These are phyloP conservation scores for Eimeria zaria DNA, from an alignment of 169 alveolate species.

Conservation along the genomic window DNA sequence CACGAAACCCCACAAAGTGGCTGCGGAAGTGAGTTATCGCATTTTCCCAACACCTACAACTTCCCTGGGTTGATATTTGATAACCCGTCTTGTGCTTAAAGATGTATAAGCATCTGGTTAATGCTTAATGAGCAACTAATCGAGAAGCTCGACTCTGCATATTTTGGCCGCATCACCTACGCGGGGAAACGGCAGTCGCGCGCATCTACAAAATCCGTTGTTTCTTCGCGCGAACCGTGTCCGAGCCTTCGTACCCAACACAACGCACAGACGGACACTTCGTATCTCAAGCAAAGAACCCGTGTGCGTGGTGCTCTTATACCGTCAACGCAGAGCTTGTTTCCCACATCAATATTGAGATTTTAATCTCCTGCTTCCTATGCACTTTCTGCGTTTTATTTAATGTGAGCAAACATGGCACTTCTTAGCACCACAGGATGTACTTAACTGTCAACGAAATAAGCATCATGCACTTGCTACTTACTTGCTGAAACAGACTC, in stretches of 20 bases:
- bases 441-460: background rate
- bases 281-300: background rate
- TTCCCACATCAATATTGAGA: background rate
- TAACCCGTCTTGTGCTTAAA: background rate
- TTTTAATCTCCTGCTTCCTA: background rate
- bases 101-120: background rate
- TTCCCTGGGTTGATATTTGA: background rate
- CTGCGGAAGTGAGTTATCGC: background rate
- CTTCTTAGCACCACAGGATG: background rate
- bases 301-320: background rate
- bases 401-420: too few species aligned
- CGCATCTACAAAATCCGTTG: slow-evolving; percentile 80
- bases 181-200: slow-evolving; percentile 78
- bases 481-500: slow-evolving; percentile 73
- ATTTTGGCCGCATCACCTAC: slow-evolving; percentile 83
- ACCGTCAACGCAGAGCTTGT: background rate
- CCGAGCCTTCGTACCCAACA: slow-evolving; percentile 68
- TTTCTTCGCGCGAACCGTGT: slow-evolving; percentile 79
- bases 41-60: background rate
- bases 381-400: background rate
- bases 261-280: background rate
- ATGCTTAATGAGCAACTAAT: background rate
- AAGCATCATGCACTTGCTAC: background rate
- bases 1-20: background rate
- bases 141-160: slow-evolving; percentile 78